These are phyloP conservation scores for Giardia muris DNA, from an alignment of 208 protist genomes.

Conservation along the genomic window DNA sequence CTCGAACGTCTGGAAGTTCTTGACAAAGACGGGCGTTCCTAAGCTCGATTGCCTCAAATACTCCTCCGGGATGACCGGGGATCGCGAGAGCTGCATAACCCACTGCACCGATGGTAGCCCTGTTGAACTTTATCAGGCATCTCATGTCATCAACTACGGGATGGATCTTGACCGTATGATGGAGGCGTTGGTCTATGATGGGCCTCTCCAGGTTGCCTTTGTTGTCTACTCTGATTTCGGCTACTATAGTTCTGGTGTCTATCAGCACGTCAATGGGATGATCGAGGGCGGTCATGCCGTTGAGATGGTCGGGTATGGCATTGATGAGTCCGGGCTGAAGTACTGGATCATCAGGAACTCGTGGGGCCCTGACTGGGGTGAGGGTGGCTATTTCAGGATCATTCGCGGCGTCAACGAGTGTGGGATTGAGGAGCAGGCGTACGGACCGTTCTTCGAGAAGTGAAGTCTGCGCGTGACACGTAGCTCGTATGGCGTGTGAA, in stretches of 20 bases:
- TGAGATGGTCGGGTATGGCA: slow-evolving; percentile 44
- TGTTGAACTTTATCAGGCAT: background rate
- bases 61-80: background rate
- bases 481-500: too few relatives aligned
- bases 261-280: slow-evolving; percentile 43
- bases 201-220: slow-evolving; percentile 38
- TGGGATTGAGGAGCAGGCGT: slow-evolving; percentile 33
- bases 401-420: slow-evolving; percentile 34
- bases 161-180: background rate
- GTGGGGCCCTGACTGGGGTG: slow-evolving; percentile 42
- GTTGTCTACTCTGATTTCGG: slow-evolving; percentile 52
- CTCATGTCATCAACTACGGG: background rate
- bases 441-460: background rate
- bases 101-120: background rate
- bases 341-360: slow-evolving; percentile 42
- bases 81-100: background rate
- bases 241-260: slow-evolving; percentile 50
- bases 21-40: background rate
- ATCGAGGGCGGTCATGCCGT: slow-evolving; percentile 51
- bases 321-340: background rate
- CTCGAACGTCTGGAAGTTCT: background rate
- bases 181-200: background rate
- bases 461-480: too few relatives aligned
- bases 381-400: slow-evolving; percentile 40
- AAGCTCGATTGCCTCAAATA: background rate